Base-by-base conservation (phyloP, 768 basidiomycete species). In the Sporobolomyces roseus region DNA sequence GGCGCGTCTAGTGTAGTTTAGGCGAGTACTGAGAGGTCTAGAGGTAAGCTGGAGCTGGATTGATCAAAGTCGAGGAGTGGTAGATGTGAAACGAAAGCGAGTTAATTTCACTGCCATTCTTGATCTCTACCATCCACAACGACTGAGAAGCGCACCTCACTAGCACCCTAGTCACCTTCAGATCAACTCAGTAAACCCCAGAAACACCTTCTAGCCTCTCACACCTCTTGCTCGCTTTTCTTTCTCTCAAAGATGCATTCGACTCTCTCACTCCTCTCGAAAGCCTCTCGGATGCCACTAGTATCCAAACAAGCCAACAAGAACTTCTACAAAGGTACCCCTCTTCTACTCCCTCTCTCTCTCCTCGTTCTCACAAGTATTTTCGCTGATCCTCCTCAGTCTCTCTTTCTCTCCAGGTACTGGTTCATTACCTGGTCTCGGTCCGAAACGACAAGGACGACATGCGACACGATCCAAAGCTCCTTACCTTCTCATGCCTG, bases 301-400 rank as follows among this genome's bases (percentile, higher is more conserved):
- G 92, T 88, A 0, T 82, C 90, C 0, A 97, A 97, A 78, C 81
- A 86, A 53, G 94, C 85, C 21, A 96, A 96, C 81, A 98, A 97
- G 76, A 91, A 99, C 77, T 97, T 83, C 78, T 97, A 96, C 83
- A 98, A 98, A 80, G 94, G 94, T 88, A 10, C 36, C 36, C 35
- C 52, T 25, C 17, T 5, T 10, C 8, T 13, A 46, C 23, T 23
- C 6, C 45, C 23, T 23, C 45, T 14, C 45, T 13, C 21, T 46
- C 45, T 13, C 45, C 23, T 23, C 45, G 13, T 14, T 23, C 23
- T 21, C 49, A n/a, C n/a, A n/a, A n/a, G n/a, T n/a, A 7, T 50
- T 25, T n/a, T 53, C 9, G 30, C 32, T 53, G 32, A 36, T 27
- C 12, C 6, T 53, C 41, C 30, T 33, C 54, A 38, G 43, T 58